These are phyloP conservation scores for Colletotrichum caudatum DNA, from an alignment of 2,329 filamentous ascomycete genomes.

Conservation along the genomic window DNA sequence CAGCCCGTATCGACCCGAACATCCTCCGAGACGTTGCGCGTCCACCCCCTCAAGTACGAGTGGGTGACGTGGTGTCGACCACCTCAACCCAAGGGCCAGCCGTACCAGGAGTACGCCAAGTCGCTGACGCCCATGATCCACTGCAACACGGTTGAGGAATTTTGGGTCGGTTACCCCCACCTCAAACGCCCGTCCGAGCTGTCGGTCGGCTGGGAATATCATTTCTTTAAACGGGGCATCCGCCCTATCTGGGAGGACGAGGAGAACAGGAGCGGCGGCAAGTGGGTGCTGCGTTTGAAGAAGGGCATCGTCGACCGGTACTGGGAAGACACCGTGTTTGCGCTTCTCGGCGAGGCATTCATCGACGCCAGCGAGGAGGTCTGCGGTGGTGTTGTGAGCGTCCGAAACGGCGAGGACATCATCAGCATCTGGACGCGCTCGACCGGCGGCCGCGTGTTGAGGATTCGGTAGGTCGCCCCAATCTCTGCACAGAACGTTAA, in stretches of 20 bases:
- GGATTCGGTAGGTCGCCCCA: constrained; percentile 81
- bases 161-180: constrained; percentile 90
- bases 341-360: constrained; percentile 94
- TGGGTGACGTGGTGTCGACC: constrained; percentile 99
- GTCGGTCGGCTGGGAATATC: constrained; percentile 95
- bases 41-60: constrained; percentile 74
- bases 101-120: constrained; percentile 92
- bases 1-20: constrained; percentile 40
- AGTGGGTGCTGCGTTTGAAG: constrained; percentile 97
- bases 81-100: constrained; percentile 94
- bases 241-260: constrained; percentile 99
- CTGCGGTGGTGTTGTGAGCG: constrained; percentile 93
- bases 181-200: constrained; percentile 89
- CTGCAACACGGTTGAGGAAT: constrained; percentile 87
- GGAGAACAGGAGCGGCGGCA: constrained; percentile 94
- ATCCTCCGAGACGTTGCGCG: constrained; percentile 36
- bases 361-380: constrained; percentile 92
- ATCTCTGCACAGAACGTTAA: neutral
- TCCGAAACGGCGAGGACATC: constrained; percentile 95
- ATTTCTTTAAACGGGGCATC: constrained; percentile 97
- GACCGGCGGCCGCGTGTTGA: constrained; percentile 92
- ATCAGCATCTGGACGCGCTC: constrained; percentile 98
- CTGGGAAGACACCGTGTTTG: constrained; percentile 94
- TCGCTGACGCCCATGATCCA: constrained; percentile 88
- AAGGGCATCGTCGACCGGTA: constrained; percentile 97